phyloP scores from a whole-genome alignment of 345 rosid species.

The Arabidopsis suecica region DNA sequence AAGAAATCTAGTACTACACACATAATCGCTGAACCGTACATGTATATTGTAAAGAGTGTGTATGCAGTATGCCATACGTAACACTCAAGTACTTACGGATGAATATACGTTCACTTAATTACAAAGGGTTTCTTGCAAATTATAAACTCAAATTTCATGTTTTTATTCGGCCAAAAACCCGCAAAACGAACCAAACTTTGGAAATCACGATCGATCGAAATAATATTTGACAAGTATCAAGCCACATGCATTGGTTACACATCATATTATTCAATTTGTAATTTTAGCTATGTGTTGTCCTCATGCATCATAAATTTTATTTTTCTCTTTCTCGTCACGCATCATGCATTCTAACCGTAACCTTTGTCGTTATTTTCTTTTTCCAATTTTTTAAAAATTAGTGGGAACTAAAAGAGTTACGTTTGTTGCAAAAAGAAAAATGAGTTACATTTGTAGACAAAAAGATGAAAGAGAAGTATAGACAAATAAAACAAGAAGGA shows the following conservation, averaged over 20 bases:
- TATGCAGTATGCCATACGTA: constrained; percentile 29
- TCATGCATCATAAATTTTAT: constrained; percentile 27
- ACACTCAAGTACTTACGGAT: constrained; percentile 38
- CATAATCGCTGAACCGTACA: constrained; percentile 15
- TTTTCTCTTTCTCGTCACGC: constrained; percentile 25
- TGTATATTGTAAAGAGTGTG: constrained; percentile 28
- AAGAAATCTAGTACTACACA: background rate
- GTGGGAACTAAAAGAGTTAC: constrained; percentile 38
- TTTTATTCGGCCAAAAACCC: constrained; percentile 29
- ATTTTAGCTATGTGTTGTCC: constrained; percentile 31
- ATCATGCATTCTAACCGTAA: constrained; percentile 31
- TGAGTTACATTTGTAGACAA: constrained; percentile 21
- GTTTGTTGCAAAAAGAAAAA: constrained; percentile 22
- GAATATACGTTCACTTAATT: constrained; percentile 28
- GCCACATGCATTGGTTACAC: constrained; percentile 40
- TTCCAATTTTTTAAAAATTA: constrained; percentile 5
- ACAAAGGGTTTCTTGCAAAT: constrained; percentile 32
- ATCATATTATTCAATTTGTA: constrained; percentile 7
- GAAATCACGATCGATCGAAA: constrained; percentile 27
- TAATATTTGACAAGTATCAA: constrained; percentile 32
- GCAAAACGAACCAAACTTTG: constrained; percentile 31
- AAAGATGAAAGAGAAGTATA: constrained; percentile 21
- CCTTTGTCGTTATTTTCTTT: constrained; percentile 30
- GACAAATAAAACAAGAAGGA: background rate
- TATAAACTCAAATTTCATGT: constrained; percentile 29